phyloP scores from a whole-genome alignment of 1,139 yeast genomes.

The Diutina catenulata region DNA sequence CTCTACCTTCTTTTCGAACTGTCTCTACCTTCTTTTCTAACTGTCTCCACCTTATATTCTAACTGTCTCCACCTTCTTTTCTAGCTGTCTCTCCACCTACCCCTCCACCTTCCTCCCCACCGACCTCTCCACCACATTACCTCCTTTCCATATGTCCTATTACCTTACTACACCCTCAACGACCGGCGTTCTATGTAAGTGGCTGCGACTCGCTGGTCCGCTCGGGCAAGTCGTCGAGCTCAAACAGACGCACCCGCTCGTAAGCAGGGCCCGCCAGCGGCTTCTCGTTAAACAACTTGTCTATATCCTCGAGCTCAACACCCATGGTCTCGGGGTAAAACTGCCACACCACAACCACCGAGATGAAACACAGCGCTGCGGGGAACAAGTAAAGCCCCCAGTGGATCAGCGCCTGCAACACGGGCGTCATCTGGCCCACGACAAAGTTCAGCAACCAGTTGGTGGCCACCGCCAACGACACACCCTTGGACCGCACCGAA shows the following conservation, averaged over 20 bases:
- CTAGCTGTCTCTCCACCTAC: no score
- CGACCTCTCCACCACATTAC: no score
- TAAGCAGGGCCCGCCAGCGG: slow-evolving; percentile 16
- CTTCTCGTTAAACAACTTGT: slow-evolving; percentile 50
- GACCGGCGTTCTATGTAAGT: no score
- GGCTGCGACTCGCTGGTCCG: no score
- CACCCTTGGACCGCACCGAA: slow-evolving; percentile 44
- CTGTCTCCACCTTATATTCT: no score
- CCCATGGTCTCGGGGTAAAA: slow-evolving; percentile 48
- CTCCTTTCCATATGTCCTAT: no score
- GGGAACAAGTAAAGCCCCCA: slow-evolving; percentile 43
- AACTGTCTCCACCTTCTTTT: no score
- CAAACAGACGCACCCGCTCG: slow-evolving; percentile 9
- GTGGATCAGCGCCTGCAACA: slow-evolving; percentile 31
- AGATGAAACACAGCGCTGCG: slow-evolving; percentile 32
- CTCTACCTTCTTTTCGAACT: no score
- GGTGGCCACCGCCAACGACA: slow-evolving; percentile 40
- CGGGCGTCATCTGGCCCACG: slow-evolving; percentile 44
- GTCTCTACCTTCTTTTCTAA: no score
- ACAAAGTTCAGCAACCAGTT: slow-evolving; percentile 45
- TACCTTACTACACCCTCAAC: no score
- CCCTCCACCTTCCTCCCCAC: no score
- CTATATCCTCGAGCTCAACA: slow-evolving; percentile 42
- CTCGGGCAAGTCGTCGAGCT: slow-evolving; percentile 7
- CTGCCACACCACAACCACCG: slow-evolving; percentile 31